Base-by-base conservation (phyloP, 148 eudicot species). In the Nepenthes mirabilis region DNA sequence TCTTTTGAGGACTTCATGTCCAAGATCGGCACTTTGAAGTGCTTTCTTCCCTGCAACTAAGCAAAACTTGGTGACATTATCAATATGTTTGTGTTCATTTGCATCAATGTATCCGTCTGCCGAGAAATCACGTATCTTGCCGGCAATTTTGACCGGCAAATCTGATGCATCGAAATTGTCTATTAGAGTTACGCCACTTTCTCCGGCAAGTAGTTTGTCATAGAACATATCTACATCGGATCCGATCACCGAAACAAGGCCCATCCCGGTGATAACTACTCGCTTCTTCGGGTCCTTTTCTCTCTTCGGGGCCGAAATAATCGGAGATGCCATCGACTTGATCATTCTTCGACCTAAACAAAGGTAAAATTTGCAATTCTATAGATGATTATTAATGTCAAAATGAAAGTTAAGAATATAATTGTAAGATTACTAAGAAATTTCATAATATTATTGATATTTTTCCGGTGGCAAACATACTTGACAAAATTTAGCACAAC, bases 211-310 rank as follows among this genome's bases (percentile, higher is more conserved):
- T 11, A 71, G 65, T 35, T 32, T 65, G 47, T 55, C 14, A 45
- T 71, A 71, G 60, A 52, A 71, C 32, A 43, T 49, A 48, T 71
- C 65, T 10, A 71, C 74, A 11, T 71, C 69, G 1, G 62, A 59
- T 4, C 74, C 74, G 11, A 65, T 56, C 34, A 65, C 69, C 0
- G 74, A 71, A 14, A 65, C 74, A 0, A 71, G 61, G 0, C 74
- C 74, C 69, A 60, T 71, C 58, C 74, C 74, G 4, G 74, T 71
- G 12, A 71, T 55, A 37, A 71, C 74, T 13, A 65, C 54, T 10
- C 74, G 68, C 51, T 71, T 71, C 65, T 43, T 71, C 9, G 74
- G 70, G 37, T 71, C 74, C 36, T 33, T 71, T 2, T 71, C 69
- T 32, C 74, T 62, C n/a, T 66, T 59, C 9, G 74, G 69, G 57